A percentile compares a stretch with the other conserved stretches of the same genome.
These are phyloP conservation scores for Simmondsia chinensis DNA, from an alignment of 148 eudicot species.

Conservation along the genomic window DNA sequence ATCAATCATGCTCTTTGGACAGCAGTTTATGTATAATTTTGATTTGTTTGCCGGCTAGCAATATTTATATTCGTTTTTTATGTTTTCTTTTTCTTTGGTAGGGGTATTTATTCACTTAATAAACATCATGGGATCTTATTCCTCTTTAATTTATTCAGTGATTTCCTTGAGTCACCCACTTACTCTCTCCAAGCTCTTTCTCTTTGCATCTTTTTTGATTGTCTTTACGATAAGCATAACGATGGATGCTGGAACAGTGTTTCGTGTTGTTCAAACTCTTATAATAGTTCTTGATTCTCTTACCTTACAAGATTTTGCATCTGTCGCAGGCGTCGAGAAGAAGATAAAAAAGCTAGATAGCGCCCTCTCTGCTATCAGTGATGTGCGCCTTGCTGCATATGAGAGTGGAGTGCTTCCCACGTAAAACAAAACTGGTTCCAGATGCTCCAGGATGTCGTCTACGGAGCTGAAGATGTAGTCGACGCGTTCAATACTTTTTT, in stretches of 20 bases:
- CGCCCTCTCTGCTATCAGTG: slow-evolving; percentile 3
- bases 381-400: slow-evolving; percentile 11
- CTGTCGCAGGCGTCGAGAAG: background rate
- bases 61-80: too few species aligned
- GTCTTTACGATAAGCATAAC: too few species aligned
- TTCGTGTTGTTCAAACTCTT: background rate
- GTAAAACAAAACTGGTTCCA: background rate
- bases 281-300: background rate
- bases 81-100: too few species aligned
- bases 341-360: background rate
- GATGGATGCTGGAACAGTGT: background rate
- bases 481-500: slow-evolving; percentile 4
- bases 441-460: slow-evolving; percentile 7
- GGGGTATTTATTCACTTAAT: too few species aligned
- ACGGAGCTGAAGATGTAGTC: slow-evolving; percentile 12
- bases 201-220: too few species aligned
- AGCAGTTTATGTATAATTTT: too few species aligned
- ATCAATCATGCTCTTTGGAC: too few species aligned
- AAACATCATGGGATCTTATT: too few species aligned
- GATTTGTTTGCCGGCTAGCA: too few species aligned
- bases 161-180: too few species aligned
- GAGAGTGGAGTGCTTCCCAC: background rate
- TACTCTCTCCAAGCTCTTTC: too few species aligned
- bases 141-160: too few species aligned
- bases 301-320: background rate